phyloP scores from a whole-genome alignment of 306 rosid species.

The Fagus crenata region DNA sequence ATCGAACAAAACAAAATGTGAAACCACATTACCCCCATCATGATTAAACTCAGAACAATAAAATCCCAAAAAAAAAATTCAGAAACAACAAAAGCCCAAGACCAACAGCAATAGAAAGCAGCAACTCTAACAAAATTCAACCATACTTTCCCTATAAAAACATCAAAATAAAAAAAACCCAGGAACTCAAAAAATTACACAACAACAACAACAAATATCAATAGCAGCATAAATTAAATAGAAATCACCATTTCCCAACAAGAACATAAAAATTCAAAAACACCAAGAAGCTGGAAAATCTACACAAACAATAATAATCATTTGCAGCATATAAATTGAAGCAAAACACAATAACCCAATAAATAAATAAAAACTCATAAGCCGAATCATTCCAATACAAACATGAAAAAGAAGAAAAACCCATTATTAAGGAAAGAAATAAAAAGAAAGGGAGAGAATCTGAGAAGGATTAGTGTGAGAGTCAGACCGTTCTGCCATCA shows the following conservation, averaged over 20 bases:
- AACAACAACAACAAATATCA: background rate
- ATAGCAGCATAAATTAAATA: background rate
- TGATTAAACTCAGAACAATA: too few species aligned
- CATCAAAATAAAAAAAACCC: background rate
- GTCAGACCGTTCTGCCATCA: slow-evolving; percentile 83
- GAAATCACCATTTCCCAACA: background rate
- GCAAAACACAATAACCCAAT: background rate
- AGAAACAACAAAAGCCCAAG: too few species aligned
- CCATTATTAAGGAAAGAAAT: background rate
- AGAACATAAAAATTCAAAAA: background rate
- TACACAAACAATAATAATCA: background rate
- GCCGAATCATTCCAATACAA: background rate
- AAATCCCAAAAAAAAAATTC: too few species aligned
- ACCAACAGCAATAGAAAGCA: too few species aligned
- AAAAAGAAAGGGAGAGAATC: background rate
- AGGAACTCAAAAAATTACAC: background rate
- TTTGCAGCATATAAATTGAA: background rate
- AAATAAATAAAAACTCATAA: background rate
- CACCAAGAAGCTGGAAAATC: background rate
- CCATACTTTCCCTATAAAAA: background rate
- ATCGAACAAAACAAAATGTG: too few species aligned
- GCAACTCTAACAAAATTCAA: background rate
- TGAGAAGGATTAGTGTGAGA: background rate
- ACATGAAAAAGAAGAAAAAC: background rate
- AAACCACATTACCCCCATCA: too few species aligned